Percentiles rank a stretch among this genome's conserved stretches.
Conservation (phyloP, 352 stramenopile genomes). For the Phytophthora crassamura region DNA sequence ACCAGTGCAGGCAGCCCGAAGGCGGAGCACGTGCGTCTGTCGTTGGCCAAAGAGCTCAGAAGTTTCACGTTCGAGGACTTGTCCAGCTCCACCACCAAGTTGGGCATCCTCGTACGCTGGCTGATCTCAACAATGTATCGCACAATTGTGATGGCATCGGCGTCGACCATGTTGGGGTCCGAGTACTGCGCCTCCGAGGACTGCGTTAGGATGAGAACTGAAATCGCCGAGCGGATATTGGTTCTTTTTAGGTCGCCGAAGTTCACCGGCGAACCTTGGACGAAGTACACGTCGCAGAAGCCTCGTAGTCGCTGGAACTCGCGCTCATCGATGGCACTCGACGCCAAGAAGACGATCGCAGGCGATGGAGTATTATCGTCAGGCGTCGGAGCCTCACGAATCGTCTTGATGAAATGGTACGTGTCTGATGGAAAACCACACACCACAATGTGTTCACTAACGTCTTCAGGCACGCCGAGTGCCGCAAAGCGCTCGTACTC, state of each 20-base stretch:
- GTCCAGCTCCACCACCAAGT: constrained; percentile 77
- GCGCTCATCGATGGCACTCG: constrained; percentile 56
- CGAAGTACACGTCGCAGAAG: constrained; percentile 72
- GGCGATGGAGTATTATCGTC: constrained; percentile 50
- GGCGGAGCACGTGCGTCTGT: constrained; percentile 44
- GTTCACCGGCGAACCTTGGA: constrained; percentile 75
- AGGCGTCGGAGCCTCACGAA: constrained; percentile 56
- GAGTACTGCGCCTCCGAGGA: constrained; percentile 59
- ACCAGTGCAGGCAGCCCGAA: constrained; percentile 49
- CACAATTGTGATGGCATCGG: constrained; percentile 82
- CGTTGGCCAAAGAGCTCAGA: constrained; percentile 75
- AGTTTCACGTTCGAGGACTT: constrained; percentile 81
- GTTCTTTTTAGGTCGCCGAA: constrained; percentile 77
- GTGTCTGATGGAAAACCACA: constrained; percentile 72
- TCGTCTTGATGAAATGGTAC: constrained; percentile 76
- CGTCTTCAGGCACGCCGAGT: constrained; percentile 44
- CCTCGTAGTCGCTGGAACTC: constrained; percentile 59
- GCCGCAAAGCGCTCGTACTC: constrained; percentile 68
- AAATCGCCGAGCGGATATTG: constrained; percentile 59
- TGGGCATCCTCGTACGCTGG: constrained; percentile 67
- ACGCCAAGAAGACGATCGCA: constrained; percentile 65
- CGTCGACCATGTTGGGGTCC: constrained; percentile 85
- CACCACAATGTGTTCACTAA: constrained; percentile 70
- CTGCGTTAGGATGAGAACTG: constrained; percentile 71
- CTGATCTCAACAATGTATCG: constrained; percentile 86